Evolutionary conservation across 345 rosid genomes (phyloP).

Genomic region (Populus tremula): DNA sequence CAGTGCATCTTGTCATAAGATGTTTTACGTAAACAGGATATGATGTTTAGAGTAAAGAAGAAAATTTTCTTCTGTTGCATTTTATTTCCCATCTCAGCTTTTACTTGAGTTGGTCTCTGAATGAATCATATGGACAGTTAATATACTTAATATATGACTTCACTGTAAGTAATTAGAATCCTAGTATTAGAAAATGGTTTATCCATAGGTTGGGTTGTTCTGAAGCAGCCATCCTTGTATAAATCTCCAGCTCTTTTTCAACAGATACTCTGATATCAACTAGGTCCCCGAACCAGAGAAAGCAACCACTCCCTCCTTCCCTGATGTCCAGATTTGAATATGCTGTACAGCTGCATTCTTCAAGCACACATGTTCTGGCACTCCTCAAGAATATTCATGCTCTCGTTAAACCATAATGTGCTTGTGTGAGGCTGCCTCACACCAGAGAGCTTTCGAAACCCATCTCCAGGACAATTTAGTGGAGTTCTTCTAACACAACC

Average conservation of each 20-base stretch:
- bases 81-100: background rate
- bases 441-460: constrained; percentile 17
- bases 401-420: constrained; percentile 1
- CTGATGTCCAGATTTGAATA: constrained; percentile 8
- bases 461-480: background rate
- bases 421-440: constrained; percentile 1
- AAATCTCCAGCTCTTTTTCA: background rate
- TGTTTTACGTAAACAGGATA: background rate
- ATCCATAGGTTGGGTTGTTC: background rate
- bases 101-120: background rate
- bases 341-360: constrained; percentile 1
- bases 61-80: background rate
- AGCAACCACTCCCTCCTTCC: constrained; percentile 12
- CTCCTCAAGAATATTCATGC: background rate
- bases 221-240: background rate
- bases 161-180: background rate
- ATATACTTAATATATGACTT: background rate
- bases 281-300: constrained; percentile 6
- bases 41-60: background rate
- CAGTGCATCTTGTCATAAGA: background rate
- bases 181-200: no score
- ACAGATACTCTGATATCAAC: background rate
- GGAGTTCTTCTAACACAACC: constrained; percentile 2
- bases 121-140: background rate
- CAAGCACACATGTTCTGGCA: constrained; percentile 1